These are phyloP conservation scores for Hippophae rhamnoides DNA, from an alignment of 306 rosid species.

Conservation along the genomic window DNA sequence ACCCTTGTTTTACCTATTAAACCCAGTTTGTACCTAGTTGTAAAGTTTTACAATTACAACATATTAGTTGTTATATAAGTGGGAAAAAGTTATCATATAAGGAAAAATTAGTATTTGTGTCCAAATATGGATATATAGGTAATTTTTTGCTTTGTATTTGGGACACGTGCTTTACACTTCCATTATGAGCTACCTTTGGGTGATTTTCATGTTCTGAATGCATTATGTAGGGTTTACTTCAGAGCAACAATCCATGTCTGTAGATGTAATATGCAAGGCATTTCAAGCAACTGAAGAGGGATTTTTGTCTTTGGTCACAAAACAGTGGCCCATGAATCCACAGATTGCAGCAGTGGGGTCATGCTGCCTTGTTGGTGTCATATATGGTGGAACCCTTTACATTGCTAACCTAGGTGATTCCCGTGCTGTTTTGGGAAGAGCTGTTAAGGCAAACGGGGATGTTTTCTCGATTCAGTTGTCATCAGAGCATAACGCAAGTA, in stretches of 20 bases:
- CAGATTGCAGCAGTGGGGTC: conserved; percentile 98
- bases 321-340: conserved; percentile 55
- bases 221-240: conserved; percentile 54
- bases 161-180: background rate
- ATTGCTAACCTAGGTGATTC: conserved; percentile 86
- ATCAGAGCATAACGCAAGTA: conserved; percentile 63
- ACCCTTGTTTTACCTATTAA: no score
- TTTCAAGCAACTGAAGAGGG: conserved; percentile 90
- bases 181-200: background rate
- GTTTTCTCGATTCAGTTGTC: conserved; percentile 68
- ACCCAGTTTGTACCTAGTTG: no score
- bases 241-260: conserved; percentile 73
- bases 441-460: conserved; percentile 67
- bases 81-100: no score
- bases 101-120: no score
- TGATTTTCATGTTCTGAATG: conserved; percentile 10
- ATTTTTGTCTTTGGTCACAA: conserved; percentile 57
- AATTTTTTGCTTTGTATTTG: background rate
- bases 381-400: conserved; percentile 60
- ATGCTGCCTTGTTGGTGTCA: conserved; percentile 79
- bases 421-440: conserved; percentile 86
- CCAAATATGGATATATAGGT: no score
- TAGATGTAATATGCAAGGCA: conserved; percentile 77
- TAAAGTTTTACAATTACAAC: no score
- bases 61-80: no score